phyloP scores from a whole-genome alignment of 225 moss, liverwort and hornwort genomes.

The Bryum argenteum region DNA sequence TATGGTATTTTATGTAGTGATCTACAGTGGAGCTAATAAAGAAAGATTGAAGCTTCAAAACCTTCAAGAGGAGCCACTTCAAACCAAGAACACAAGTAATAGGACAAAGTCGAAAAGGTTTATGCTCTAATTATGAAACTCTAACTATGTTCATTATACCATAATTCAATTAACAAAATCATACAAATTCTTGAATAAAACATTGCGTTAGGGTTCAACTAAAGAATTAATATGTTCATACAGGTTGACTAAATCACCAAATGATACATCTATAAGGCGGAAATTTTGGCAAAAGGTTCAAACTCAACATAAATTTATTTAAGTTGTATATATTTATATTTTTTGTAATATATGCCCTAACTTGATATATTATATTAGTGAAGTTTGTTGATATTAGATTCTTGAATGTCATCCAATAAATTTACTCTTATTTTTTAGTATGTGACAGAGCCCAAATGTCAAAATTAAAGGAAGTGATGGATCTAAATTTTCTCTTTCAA shows the following conservation, averaged over 20 bases:
- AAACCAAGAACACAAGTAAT: not conserved
- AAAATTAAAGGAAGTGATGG: constrained; percentile 34
- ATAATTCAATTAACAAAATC: not conserved
- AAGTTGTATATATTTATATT: rapidly evolving
- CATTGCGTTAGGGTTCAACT: not conserved
- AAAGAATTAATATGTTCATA: rapidly evolving
- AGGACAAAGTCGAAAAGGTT: constrained; percentile 17
- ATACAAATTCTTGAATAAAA: not conserved
- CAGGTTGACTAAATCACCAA: not conserved
- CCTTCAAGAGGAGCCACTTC: constrained; percentile 1
- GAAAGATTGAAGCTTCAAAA: constrained; percentile 30
- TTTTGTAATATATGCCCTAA: not conserved
- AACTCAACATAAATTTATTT: not conserved
- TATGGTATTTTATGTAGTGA: not conserved
- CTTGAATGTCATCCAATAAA: too few relatives aligned
- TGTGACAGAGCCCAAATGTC: not conserved
- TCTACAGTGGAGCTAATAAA: constrained; percentile 29
- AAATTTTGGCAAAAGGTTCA: constrained; percentile 39
- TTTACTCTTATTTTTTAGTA: rapidly evolving
- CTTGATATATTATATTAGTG: too few relatives aligned
- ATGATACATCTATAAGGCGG: not conserved
- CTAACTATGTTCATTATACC: not conserved
- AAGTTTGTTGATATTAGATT: not conserved
- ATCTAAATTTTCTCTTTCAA: constrained; percentile 12
- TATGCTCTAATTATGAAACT: not conserved